A percentile compares a stretch with the other conserved stretches of the same genome.
These are phyloP conservation scores for Cenchrus fungigraminus DNA, from an alignment of 176 grass and related monocot genomes.

Conservation along the genomic window DNA sequence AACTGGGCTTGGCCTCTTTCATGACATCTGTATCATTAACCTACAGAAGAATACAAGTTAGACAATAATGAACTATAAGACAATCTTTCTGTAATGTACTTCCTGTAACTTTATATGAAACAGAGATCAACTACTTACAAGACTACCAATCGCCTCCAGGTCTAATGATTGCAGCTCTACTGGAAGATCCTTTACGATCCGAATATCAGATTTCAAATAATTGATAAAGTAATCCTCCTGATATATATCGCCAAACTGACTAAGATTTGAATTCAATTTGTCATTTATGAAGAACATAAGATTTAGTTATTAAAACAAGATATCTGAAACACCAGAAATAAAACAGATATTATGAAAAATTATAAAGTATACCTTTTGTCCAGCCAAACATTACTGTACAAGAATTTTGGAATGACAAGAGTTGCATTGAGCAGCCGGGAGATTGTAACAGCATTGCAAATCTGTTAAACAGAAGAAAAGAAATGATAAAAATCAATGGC, in stretches of 20 bases:
- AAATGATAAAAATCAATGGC: conserved; percentile 11
- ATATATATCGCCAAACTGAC: conserved; percentile 99
- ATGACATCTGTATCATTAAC: conserved; percentile 92
- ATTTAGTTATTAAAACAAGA: conserved; percentile 12
- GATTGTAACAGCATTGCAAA: conserved; percentile 93
- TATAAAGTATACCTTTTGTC: conserved; percentile 72
- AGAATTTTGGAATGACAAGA: conserved; percentile 91
- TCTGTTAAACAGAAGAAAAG: conserved; percentile 62
- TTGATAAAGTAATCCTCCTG: conserved; percentile 96
- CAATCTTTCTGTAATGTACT: not conserved
- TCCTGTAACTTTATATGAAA: conserved; percentile 17
- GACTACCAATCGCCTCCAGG: conserved; percentile 82
- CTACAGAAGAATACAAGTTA: conserved; percentile 53
- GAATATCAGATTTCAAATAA: conserved; percentile 93
- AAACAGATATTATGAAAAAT: conserved; percentile 3
- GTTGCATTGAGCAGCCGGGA: conserved; percentile 82
- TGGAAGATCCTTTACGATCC: conserved; percentile 86
- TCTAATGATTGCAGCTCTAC: conserved; percentile 79
- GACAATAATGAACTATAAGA: conserved; percentile 24
- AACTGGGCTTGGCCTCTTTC: conserved; percentile 95
- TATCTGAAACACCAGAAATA: conserved; percentile 21
- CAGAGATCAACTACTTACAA: conserved; percentile 63
- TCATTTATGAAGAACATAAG: conserved; percentile 43
- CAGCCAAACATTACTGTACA: conserved; percentile 94
- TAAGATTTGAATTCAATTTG: conserved; percentile 71